These are phyloP conservation scores for Poa pratensis DNA, from an alignment of 176 grass and related monocot species.

Conservation along the genomic window DNA sequence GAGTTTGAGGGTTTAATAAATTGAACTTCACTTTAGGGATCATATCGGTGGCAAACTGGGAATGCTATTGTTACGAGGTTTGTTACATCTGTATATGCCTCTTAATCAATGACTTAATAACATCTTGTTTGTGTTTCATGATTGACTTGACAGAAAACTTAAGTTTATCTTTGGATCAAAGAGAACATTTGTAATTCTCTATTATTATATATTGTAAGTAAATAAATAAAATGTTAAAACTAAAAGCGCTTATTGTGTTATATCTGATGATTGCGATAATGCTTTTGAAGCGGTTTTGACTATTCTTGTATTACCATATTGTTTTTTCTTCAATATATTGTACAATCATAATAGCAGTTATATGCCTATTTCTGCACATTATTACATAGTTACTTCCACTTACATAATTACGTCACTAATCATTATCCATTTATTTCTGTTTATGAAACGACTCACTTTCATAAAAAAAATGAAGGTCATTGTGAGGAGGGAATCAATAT, in stretches of 20 bases:
- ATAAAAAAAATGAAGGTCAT: constrained; percentile 35
- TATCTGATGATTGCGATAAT: neutral
- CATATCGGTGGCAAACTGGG: neutral
- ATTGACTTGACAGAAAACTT: neutral
- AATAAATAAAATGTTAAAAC: neutral
- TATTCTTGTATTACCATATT: neutral
- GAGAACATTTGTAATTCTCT: neutral
- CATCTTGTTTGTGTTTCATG: constrained; percentile 1
- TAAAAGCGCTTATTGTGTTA: neutral
- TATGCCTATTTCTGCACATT: neutral
- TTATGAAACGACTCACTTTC: constrained; percentile 2
- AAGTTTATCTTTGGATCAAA: neutral
- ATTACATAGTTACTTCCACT: neutral
- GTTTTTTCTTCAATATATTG: neutral
- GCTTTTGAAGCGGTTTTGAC: neutral
- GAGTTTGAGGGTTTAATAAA: neutral
- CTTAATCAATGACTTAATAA: neutral
- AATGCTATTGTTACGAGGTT: neutral
- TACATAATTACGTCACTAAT: neutral
- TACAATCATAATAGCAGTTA: neutral
- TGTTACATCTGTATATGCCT: neutral
- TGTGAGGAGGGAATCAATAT: constrained; percentile 33
- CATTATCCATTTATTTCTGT: neutral
- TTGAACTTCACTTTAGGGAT: neutral
- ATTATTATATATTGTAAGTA: neutral